Evolutionary conservation across 108 stramenopile species (phyloP), one percentile per base, ranked within the genome.

Genomic region (Craspedostauros australis): DNA sequence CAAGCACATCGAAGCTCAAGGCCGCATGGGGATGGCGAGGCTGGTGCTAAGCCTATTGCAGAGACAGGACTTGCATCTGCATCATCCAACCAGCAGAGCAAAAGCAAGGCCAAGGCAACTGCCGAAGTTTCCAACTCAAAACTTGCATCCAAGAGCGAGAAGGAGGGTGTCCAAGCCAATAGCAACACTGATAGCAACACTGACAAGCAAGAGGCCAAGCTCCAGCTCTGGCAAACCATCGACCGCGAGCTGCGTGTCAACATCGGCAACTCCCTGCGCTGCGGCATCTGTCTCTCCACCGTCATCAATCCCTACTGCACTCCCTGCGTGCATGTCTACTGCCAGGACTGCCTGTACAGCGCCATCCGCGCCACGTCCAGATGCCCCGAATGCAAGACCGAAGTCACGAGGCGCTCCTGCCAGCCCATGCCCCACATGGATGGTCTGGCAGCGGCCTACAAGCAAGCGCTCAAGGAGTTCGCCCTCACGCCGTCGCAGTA

Each of bases 281-380:
- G 66, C 30, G 66, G 66, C 18, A 68, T 68, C 47, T 68, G 66
- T 52, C 30, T 68, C 2, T 56, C 46, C 0, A 68, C 66, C 26
- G 23, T 68, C 8, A 43, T 24, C 14, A 32, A 49, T 24, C 66
- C 66, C 7, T 29, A 40, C 5, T 51, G 58, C 2, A 68, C 66
- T 5, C 72, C 75, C 39, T 87, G 86, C 47, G 65, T 64, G 47
- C 86, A 87, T 58, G 76, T 65, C 27, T 87, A 69, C 60, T 87
- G 86, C 50, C 38, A 54, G 21, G 32, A 19, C 0, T 87, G 86
- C 49, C n/a, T n/a, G n/a, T n/a, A n/a, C n/a, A n/a, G n/a, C n/a
- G n/a, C n/a, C n/a, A 66, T 87, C 34, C 28, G 28, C 15, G 44
- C 52, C 32, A 46, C 15, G n/a, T 5, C 60, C 1, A 53, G 57